Base-by-base conservation (phyloP, 495 filamentous ascomycete species). In the Cladorrhinum samala region DNA sequence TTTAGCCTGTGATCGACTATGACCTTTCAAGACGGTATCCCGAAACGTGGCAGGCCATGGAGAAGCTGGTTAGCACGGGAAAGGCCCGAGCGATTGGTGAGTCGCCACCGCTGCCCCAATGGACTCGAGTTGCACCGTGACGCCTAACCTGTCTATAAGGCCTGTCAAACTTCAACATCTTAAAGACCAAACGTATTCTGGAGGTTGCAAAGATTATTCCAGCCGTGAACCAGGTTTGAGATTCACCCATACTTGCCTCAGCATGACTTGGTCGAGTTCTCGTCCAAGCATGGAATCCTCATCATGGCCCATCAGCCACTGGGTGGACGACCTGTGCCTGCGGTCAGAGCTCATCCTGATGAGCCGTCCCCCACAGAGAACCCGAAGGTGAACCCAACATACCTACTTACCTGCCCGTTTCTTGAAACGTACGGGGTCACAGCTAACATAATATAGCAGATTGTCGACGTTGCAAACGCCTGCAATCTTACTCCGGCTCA, bases 221-320 rank as follows among this genome's bases (percentile, higher is more conserved):
- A 2, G 57, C 58, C 2, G 50, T 68, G 11, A 75, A 74, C 53
- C 71, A 76, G 46, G 60, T 73, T 20, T n/a, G 71, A 76, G 48
- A 47, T 73, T 3, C 63, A 72, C 30, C 71, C 71, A 36, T 73
- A 64, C 63, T 45, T 72, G 63, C 66, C 75, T 53, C 47, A 70
- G 61, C 56, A 82, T 50, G 72, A 76, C 27, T 65, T 83, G 3
- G 68, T 82, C 21, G 47, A 61, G 3, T 74, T 74, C 9, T 77
- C 76, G 27, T 72, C 77, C 46, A 73, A 76, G 37, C 76, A 74
- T 47, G 74, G 79, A 4, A 80, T 86, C 40, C 76, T 83, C 53
- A 76, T 86, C 53, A 76, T 89, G 61, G 84, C 83, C 78, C 64
- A 84, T 77, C 27, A 87, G 80, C 69, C 75, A 78, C 58, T 70